A percentile compares a stretch with the other conserved stretches of the same genome.
Evolutionary conservation across 805 yeast genomes (phyloP).

Genomic region (Phaffomyces opuntiae): DNA sequence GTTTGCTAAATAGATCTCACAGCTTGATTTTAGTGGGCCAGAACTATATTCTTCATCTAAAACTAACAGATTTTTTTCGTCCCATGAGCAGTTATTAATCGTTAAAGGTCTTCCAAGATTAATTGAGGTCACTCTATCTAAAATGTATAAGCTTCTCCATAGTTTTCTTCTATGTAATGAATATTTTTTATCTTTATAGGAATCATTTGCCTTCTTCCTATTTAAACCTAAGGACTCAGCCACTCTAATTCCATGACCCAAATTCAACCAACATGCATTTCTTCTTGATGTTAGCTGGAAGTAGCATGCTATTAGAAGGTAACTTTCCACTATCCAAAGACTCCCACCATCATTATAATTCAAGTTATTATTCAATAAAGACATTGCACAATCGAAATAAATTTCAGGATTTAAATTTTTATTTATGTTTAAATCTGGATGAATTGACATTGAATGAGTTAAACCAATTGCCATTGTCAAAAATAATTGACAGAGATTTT

Average conservation of each 20-base stretch:
- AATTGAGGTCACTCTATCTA: constrained; percentile 24
- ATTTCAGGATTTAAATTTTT: constrained; percentile 3
- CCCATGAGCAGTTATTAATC: constrained; percentile 28
- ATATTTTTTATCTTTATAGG: constrained; percentile 19
- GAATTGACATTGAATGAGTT: neutral
- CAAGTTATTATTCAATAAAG: constrained; percentile 20
- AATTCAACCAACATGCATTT: constrained; percentile 28
- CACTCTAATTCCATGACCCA: constrained; percentile 30
- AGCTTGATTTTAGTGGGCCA: constrained; percentile 5
- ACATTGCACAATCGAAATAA: constrained; percentile 29
- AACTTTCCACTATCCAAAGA: constrained; percentile 32
- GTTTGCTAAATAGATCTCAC: constrained; percentile 23
- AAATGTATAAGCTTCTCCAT: constrained; percentile 24
- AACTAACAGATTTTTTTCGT: constrained; percentile 20
- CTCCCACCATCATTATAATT: constrained; percentile 26
- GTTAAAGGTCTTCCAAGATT: constrained; percentile 28
- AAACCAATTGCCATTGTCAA: neutral
- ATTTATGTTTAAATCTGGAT: neutral
- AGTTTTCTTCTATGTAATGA: constrained; percentile 21
- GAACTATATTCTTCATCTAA: neutral
- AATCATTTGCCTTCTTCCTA: constrained; percentile 26
- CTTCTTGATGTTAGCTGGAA: constrained; percentile 24
- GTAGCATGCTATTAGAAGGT: constrained; percentile 30
- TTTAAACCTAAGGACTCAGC: constrained; percentile 35
- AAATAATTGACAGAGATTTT: neutral